phyloP scores from a whole-genome alignment of 768 basidiomycete species.

The Rhodosporidiobolus odoratus region DNA sequence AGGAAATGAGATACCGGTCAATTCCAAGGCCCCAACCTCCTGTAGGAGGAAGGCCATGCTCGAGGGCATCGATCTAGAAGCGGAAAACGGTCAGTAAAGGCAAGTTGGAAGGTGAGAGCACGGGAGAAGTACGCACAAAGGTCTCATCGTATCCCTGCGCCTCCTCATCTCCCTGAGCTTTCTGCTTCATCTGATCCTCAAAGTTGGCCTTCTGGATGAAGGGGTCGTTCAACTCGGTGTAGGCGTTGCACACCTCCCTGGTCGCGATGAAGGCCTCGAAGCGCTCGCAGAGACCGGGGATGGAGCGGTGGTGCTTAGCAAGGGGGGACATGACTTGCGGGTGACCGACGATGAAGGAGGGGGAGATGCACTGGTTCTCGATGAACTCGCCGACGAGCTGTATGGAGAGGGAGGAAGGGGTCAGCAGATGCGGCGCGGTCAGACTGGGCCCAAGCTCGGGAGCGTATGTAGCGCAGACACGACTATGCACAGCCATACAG shows the following conservation, averaged over 20 bases:
- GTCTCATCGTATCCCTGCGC: conserved; percentile 96
- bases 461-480: too few species aligned
- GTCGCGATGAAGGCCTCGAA: conserved; percentile 98
- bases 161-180: conserved; percentile 95
- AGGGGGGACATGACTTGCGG: conserved; percentile 99
- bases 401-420: neutral
- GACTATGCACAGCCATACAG: too few species aligned
- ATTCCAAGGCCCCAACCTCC: conserved; percentile 97
- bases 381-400: conserved; percentile 97
- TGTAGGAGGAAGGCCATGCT: conserved; percentile 94
- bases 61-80: conserved; percentile 57
- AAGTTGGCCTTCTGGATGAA: conserved; percentile 93
- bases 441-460: too few species aligned
- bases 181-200: conserved; percentile 85
- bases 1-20: conserved; percentile 54
- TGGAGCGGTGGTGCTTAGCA: conserved; percentile 96
- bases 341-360: conserved; percentile 96
- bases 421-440: too few species aligned
- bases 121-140: conserved; percentile 53
- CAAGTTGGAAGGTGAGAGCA: neutral
- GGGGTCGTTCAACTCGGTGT: conserved; percentile 98
- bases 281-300: conserved; percentile 93
- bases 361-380: conserved; percentile 91
- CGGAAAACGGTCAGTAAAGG: neutral
- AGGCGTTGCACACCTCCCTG: conserved; percentile 97